Evolutionary conservation across 2,329 filamentous ascomycete genomes (phyloP).

Genomic region (Fusarium nelsonii): DNA sequence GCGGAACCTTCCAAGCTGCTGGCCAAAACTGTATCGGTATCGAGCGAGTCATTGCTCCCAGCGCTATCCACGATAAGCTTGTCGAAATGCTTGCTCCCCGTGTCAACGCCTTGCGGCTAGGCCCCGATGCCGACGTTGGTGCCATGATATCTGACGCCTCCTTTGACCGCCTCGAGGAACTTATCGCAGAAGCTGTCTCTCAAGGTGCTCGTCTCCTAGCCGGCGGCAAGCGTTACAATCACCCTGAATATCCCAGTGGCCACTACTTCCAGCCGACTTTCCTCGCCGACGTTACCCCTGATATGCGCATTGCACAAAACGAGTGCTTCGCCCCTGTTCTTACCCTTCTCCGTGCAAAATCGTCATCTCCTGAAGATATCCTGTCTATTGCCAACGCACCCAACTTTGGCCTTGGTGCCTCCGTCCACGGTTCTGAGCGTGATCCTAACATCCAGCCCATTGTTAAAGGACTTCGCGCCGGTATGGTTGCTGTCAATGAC

Average conservation of each 20-base stretch:
- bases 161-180: slow-evolving; percentile 80
- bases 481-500: slow-evolving; percentile 96
- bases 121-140: slow-evolving; percentile 84
- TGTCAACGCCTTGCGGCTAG: slow-evolving; percentile 80
- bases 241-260: slow-evolving; percentile 80
- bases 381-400: slow-evolving; percentile 86
- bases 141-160: slow-evolving; percentile 86
- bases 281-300: slow-evolving; percentile 85
- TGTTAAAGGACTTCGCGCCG: slow-evolving; percentile 77
- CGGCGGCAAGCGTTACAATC: slow-evolving; percentile 78
- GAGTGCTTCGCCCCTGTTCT: slow-evolving; percentile 96
- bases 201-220: slow-evolving; percentile 84
- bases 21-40: slow-evolving; percentile 99
- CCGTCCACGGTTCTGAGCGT: slow-evolving; percentile 81
- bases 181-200: slow-evolving; percentile 81
- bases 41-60: slow-evolving; percentile 87
- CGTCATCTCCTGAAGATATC: slow-evolving; percentile 70
- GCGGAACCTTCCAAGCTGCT: slow-evolving; percentile 93
- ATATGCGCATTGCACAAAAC: slow-evolving; percentile 88
- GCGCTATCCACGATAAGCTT: slow-evolving; percentile 80
- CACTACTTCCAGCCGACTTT: slow-evolving; percentile 96
- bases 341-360: slow-evolving; percentile 80
- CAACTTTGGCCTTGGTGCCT: slow-evolving; percentile 86
- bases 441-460: slow-evolving; percentile 72
- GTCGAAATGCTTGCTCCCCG: slow-evolving; percentile 77